These are phyloP conservation scores for Ichthyophthirius multifiliis DNA, from an alignment of 169 alveolate genomes.

Conservation along the genomic window DNA sequence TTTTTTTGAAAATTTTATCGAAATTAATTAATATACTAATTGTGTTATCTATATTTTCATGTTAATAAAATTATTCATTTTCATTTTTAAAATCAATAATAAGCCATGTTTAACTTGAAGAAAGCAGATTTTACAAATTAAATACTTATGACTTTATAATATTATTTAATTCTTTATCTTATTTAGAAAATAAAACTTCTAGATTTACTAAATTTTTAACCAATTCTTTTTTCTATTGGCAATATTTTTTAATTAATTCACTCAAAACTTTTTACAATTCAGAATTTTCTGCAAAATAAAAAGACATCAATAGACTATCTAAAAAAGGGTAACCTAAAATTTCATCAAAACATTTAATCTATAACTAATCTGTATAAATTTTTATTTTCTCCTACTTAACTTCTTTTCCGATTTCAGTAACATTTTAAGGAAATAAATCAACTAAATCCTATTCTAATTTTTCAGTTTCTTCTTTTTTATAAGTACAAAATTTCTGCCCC, in stretches of 20 bases:
- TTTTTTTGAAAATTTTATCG: background rate
- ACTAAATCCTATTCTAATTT: background rate
- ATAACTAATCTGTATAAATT: background rate
- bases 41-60: background rate
- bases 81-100: background rate
- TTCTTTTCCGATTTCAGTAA: background rate
- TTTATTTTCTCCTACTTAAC: background rate
- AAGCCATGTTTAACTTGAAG: constrained; percentile 28
- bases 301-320: constrained; percentile 17
- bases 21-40: background rate
- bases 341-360: constrained; percentile 12
- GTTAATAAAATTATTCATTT: background rate
- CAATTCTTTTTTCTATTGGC: constrained; percentile 31
- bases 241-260: constrained; percentile 18
- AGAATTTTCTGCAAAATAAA: constrained; percentile 28
- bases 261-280: constrained; percentile 27
- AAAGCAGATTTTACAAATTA: constrained; percentile 3
- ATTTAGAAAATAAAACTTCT: constrained; percentile 7
- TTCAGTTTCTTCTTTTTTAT: background rate
- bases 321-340: constrained; percentile 29
- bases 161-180: constrained; percentile 11
- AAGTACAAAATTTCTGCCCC: background rate
- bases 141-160: background rate
- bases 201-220: constrained; percentile 21
- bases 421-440: background rate